Evolutionary conservation across 352 stramenopile genomes (phyloP), one percentile per base, ranked within the genome.

Genomic region (Phytophthora idaei): DNA sequence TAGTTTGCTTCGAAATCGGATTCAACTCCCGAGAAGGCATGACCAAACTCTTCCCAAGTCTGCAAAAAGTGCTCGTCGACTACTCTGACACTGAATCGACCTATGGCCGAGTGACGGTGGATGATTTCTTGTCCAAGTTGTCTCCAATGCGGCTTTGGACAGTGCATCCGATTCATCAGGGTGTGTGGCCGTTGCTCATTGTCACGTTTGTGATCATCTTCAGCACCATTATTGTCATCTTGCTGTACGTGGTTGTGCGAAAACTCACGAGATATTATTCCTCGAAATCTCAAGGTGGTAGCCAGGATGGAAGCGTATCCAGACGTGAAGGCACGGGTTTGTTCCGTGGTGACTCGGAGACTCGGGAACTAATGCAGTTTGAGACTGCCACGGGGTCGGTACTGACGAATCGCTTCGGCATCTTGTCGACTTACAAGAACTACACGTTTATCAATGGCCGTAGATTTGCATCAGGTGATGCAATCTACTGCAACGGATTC

Each of bases 401-500:
- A 25, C 58, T 79, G 15, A 72, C 72, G 31, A 79, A 79, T 44
- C 57, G 68, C 25, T 76, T 73, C 31, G 68, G 68, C 1, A 61
- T 87, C 14, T 61, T 80, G 11, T 61, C 71, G 11, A 69, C 71
- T 29, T 87, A 89, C 61, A 70, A 81, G 5, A 89, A 75, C 41
- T 85, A 70, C 62, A 57, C 74, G 21, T 71, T 71, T 25, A 73
- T 78, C 39, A 62, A 62, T 11, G 63, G 57, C 7, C 46, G 52
- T 4, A 42, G 63, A 21, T 73, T 69, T 17, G 39, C 68, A 5
- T 73, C 68, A n/a, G 68, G 46, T 0, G 79, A 87, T 12, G 80
- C 76, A 2, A 83, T 90, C 44, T 89, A 86, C 65, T 78, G 80
- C 64, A 85, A 77, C 50, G 82, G 80, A 1, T 90, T 76, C 48